Evolutionary conservation across 495 filamentous ascomycete genomes (phyloP).

Genomic region (Aspergillus nidulans): DNA sequence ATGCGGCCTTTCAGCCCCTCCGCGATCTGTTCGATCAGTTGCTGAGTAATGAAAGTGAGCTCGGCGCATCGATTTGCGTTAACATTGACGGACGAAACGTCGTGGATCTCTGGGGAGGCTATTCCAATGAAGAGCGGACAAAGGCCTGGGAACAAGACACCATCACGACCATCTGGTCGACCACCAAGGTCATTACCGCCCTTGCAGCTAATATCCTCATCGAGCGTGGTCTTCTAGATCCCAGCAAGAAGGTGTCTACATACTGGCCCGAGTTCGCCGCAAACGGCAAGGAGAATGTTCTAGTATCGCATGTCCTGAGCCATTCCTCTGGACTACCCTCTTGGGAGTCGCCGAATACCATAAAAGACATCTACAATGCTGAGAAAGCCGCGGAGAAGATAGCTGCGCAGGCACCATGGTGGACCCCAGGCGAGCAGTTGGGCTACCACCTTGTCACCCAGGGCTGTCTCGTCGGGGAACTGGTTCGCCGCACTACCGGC

Average conservation of each 20-base stretch:
- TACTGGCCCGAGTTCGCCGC: conserved; percentile 46
- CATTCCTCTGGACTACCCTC: conserved; percentile 34
- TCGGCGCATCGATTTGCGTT: conserved; percentile 38
- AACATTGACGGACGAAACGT: conserved; percentile 39
- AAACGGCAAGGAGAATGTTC: conserved; percentile 38
- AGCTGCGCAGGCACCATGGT: conserved; percentile 39
- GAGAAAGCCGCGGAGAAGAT: conserved; percentile 24
- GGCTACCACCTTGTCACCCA: conserved; percentile 37
- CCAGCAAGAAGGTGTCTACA: conserved; percentile 30
- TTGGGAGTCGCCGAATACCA: conserved; percentile 28
- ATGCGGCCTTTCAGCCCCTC: conserved; percentile 31
- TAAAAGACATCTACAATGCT: conserved; percentile 29
- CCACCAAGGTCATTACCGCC: conserved; percentile 33
- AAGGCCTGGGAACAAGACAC: conserved; percentile 38
- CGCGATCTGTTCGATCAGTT: conserved; percentile 26
- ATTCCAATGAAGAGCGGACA: conserved; percentile 23
- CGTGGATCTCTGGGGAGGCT: conserved; percentile 44
- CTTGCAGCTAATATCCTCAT: conserved; percentile 34
- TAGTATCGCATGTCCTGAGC: conserved; percentile 38
- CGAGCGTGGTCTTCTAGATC: conserved; percentile 35
- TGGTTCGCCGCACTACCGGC: conserved; percentile 34
- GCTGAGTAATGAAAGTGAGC: conserved; percentile 27
- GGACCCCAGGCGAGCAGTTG: conserved; percentile 31
- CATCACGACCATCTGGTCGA: conserved; percentile 34
- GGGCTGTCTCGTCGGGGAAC: conserved; percentile 37